Base-by-base conservation (phyloP, 805 yeast genomes). In the Metschnikowia noctiluminum region DNA sequence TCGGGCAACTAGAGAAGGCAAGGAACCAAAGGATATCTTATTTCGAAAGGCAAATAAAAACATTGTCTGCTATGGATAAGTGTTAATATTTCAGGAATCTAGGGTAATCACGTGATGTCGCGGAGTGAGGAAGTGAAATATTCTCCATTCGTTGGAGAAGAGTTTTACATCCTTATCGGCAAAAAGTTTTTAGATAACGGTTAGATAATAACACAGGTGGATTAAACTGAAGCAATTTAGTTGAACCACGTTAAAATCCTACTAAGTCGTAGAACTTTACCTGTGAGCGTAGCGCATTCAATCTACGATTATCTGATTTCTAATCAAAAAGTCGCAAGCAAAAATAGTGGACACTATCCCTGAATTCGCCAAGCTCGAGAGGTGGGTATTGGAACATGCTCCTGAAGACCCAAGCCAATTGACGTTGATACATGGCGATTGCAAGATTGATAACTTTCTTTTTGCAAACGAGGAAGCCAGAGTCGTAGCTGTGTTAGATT, bases 361-460 rank as follows among this genome's bases (percentile, higher is more conserved):
- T 0, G 57, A 71, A 35, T 78, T 80, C 46, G 68, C 67, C 2
- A 58, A 62, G 6, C 67, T 78, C 9, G 62, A 74, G 12, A 45
- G 60, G 3, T 81, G 79, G 76, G 60, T 80, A 32, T 48, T 68
- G 14, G 46, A 56, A 6, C 63, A 68, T 34, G 69, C 79, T 0
- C 87, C 87, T 2, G 51, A 53, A n/a, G 81, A 78, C 50, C 76
- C 81, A 1, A 55, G 64, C 6, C 59, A 66, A 12, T 65, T 73
- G 37, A 66, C 75, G 2, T 68, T 82, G 48, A 79, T 82, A 35
- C 87, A 82, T 54, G 87, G 91, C 39, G 82, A 83, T 68, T 76
- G 77, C 74, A 78, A 82, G 68, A 71, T 78, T 58, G 85, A 86
- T 71, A 74, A 85, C 66, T 69, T 85, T 53, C 74, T 86, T 32